Percentiles rank a stretch among this genome's conserved stretches.
phyloP scores from a whole-genome alignment of 257 asterid genomes.

The Scutellaria galericulata region DNA sequence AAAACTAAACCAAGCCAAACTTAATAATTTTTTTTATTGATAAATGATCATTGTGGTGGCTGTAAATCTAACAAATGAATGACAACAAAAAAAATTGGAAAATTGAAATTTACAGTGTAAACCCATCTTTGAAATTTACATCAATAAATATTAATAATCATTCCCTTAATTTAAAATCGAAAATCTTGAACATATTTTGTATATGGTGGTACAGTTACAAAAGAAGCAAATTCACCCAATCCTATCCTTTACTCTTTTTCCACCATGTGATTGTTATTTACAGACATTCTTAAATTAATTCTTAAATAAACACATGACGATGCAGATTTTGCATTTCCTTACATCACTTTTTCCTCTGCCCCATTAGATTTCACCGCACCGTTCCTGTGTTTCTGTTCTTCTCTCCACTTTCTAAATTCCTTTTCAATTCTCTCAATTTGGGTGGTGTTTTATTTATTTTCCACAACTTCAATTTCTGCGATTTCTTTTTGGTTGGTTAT shows the following conservation, averaged over 20 bases:
- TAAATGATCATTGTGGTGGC: too few species aligned
- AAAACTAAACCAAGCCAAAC: too few species aligned
- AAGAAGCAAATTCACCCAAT: background rate
- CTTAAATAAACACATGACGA: constrained; percentile 26
- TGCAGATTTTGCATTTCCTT: constrained; percentile 27
- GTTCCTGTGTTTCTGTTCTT: background rate
- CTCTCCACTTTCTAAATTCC: constrained; percentile 5
- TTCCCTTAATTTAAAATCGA: constrained; percentile 1
- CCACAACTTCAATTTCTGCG: background rate
- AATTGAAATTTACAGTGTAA: too few species aligned
- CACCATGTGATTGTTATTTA: constrained; percentile 34
- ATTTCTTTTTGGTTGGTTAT: constrained; percentile 1
- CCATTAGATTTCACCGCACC: constrained; percentile 35
- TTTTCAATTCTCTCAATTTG: background rate
- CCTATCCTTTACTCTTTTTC: background rate
- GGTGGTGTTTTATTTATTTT: constrained; percentile 15
- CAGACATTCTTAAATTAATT: constrained; percentile 31
- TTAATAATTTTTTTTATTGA: too few species aligned
- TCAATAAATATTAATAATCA: too few species aligned
- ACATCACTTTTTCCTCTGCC: constrained; percentile 2
- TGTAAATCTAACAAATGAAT: too few species aligned
- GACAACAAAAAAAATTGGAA: too few species aligned
- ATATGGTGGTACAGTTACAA: too few species aligned
- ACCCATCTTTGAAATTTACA: too few species aligned
- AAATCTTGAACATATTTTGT: background rate